These are phyloP conservation scores for Juncus inflexus DNA, from an alignment of 176 grass and related monocot species.

Conservation along the genomic window DNA sequence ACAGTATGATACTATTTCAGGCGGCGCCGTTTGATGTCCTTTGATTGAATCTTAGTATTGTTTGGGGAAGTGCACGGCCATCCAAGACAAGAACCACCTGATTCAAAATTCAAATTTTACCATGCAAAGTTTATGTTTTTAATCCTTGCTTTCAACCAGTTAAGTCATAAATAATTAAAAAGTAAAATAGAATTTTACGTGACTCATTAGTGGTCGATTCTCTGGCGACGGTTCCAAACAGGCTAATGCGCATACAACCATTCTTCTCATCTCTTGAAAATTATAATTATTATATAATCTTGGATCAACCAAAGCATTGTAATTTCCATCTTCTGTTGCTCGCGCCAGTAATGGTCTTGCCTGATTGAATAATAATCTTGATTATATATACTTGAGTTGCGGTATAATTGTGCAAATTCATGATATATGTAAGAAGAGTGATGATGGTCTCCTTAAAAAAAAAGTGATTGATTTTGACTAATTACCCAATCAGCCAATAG, in stretches of 20 bases:
- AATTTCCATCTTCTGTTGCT: conserved; percentile 23
- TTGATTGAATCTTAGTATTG: too few species aligned
- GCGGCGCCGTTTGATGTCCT: too few species aligned
- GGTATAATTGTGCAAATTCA: too few species aligned
- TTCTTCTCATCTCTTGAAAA: conserved; percentile 19
- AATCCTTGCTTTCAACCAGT: too few species aligned
- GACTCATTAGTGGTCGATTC: conserved; percentile 21
- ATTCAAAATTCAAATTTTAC: too few species aligned
- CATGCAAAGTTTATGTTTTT: too few species aligned
- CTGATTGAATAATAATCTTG: conserved; percentile 1
- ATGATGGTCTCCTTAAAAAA: background rate
- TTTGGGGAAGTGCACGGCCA: too few species aligned
- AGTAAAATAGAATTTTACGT: background rate
- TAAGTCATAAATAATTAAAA: background rate
- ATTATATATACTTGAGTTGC: background rate
- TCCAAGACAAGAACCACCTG: too few species aligned
- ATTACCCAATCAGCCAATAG: background rate
- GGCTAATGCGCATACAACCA: conserved; percentile 23
- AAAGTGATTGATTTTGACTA: background rate
- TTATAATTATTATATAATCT: conserved; percentile 22
- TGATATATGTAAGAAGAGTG: background rate
- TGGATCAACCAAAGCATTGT: conserved; percentile 10
- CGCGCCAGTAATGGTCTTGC: conserved; percentile 25
- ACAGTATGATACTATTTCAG: too few species aligned
- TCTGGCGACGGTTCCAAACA: conserved; percentile 11